phyloP scores from a whole-genome alignment of 768 basidiomycete genomes.

The Bullera alba region DNA sequence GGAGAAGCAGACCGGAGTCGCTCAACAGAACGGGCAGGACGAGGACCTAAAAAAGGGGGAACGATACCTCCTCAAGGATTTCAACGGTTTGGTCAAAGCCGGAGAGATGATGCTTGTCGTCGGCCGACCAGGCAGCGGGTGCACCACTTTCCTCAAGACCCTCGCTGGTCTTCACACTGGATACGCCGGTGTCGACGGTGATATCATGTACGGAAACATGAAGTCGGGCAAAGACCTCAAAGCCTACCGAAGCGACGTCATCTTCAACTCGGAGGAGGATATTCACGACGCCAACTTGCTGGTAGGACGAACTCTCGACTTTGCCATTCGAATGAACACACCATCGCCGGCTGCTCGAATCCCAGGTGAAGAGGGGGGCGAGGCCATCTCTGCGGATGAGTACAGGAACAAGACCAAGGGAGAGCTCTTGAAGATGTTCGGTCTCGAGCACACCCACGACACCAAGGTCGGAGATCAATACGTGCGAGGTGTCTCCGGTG shows the following conservation, averaged over 20 bases:
- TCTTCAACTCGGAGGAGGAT: slow-evolving; percentile 36
- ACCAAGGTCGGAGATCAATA: slow-evolving; percentile 46
- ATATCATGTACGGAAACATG: slow-evolving; percentile 59
- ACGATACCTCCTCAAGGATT: slow-evolving; percentile 50
- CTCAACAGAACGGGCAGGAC: slow-evolving; percentile 16
- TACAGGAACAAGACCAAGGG: slow-evolving; percentile 47
- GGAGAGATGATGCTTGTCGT: slow-evolving; percentile 59
- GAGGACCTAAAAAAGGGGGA: slow-evolving; percentile 24
- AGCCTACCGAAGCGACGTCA: slow-evolving; percentile 25
- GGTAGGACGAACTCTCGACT: slow-evolving; percentile 38
- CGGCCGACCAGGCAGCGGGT: slow-evolving; percentile 76
- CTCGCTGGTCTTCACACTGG: slow-evolving; percentile 67
- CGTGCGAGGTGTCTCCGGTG: slow-evolving; percentile 48
- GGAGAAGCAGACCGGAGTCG: slow-evolving; percentile 12
- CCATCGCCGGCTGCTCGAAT: slow-evolving; percentile 20
- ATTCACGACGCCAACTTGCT: slow-evolving; percentile 34
- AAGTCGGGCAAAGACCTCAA: slow-evolving; percentile 16
- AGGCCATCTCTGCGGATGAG: slow-evolving; percentile 19
- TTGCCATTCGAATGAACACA: slow-evolving; percentile 35
- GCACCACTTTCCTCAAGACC: slow-evolving; percentile 70
- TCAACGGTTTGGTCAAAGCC: slow-evolving; percentile 55
- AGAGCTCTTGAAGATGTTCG: slow-evolving; percentile 37
- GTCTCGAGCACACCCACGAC: slow-evolving; percentile 35
- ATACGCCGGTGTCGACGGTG: slow-evolving; percentile 61
- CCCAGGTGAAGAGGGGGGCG: slow-evolving; percentile 7